These are phyloP conservation scores for Tricholoma hemisulphureum DNA, from an alignment of 768 basidiomycete species.

Conservation along the genomic window DNA sequence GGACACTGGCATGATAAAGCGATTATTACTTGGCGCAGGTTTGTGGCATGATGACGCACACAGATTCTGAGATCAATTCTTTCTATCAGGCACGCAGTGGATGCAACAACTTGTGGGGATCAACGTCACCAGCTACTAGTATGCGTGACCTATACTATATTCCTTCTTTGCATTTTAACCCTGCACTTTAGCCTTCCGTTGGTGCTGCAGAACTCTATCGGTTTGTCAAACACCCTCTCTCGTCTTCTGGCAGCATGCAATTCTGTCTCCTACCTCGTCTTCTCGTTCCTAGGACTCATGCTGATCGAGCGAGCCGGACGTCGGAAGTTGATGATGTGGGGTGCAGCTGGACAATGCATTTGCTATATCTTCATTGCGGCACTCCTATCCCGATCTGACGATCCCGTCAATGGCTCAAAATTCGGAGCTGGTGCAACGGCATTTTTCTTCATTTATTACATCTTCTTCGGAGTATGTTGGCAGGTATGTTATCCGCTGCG, in stretches of 20 bases:
- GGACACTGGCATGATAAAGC: conserved; percentile 44
- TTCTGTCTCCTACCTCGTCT: conserved; percentile 47
- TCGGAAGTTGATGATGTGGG: conserved; percentile 53
- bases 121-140: conserved; percentile 55
- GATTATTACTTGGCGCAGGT: conserved; percentile 44
- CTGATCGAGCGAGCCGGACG: conserved; percentile 49
- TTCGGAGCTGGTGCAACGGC: conserved; percentile 45
- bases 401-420: conserved; percentile 27
- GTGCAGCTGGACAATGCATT: conserved; percentile 47
- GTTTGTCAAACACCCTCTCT: conserved; percentile 47
- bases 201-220: conserved; percentile 50
- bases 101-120: conserved; percentile 54
- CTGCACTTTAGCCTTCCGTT: conserved; percentile 38
- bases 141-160: conserved; percentile 7
- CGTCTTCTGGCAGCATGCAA: conserved; percentile 52
- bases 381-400: conserved; percentile 36
- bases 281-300: conserved; percentile 44
- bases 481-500: conserved; percentile 34
- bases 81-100: conserved; percentile 41
- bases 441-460: conserved; percentile 50
- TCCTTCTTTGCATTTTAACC: neutral
- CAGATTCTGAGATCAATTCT: neutral
- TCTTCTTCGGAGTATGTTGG: conserved; percentile 53
- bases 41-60: neutral
- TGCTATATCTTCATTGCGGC: conserved; percentile 46